These are phyloP conservation scores for Trametes cubensis DNA, from an alignment of 768 basidiomycete genomes.

Conservation along the genomic window DNA sequence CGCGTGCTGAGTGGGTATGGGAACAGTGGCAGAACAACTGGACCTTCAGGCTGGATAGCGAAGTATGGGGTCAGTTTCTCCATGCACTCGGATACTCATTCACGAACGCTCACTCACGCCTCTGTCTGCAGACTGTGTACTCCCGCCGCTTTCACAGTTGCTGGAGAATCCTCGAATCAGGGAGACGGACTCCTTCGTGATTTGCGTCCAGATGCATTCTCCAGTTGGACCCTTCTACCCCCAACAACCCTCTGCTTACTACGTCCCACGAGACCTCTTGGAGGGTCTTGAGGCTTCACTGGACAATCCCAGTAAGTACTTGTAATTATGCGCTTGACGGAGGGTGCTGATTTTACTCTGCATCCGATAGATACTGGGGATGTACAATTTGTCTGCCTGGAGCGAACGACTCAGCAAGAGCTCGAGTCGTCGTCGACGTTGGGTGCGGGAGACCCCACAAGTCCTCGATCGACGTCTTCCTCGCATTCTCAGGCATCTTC, in stretches of 20 bases:
- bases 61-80: constrained; percentile 66
- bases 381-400: constrained; percentile 74
- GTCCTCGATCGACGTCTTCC: constrained; percentile 43
- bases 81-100: too few relatives aligned
- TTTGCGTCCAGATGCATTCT: constrained; percentile 75
- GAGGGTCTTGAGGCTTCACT: constrained; percentile 71
- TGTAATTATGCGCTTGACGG: neutral
- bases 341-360: neutral
- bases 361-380: constrained; percentile 66
- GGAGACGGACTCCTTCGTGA: constrained; percentile 68
- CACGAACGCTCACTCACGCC: neutral
- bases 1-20: constrained; percentile 75
- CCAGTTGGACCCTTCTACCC: constrained; percentile 57
- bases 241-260: constrained; percentile 64
- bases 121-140: constrained; percentile 51
- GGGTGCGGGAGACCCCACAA: constrained; percentile 36
- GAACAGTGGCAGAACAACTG: constrained; percentile 71
- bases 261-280: constrained; percentile 66
- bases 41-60: constrained; percentile 68
- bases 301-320: constrained; percentile 64
- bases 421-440: constrained; percentile 32
- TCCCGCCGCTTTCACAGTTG: constrained; percentile 64
- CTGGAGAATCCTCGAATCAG: constrained; percentile 60
- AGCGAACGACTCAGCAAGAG: constrained; percentile 43
- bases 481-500: constrained; percentile 34